A percentile compares a stretch with the other conserved stretches of the same genome.
Conservation (phyloP, 2,329 filamentous ascomycete species). For the Lasiodiplodia theobromae region DNA sequence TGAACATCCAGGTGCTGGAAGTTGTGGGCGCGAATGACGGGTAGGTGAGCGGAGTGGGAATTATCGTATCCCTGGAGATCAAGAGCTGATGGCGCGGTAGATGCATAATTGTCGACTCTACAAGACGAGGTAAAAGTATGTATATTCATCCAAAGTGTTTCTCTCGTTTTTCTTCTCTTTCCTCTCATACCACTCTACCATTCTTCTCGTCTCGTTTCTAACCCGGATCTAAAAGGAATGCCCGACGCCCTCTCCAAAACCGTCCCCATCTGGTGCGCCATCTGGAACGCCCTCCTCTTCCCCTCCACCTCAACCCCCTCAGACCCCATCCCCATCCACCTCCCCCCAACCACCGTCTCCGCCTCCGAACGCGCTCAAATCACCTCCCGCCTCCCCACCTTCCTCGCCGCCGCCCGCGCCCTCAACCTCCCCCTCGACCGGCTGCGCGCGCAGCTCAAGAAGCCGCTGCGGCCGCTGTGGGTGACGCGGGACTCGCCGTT, state of each 20-base stretch:
- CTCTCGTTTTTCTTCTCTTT: neutral
- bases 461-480: slow-evolving; percentile 82
- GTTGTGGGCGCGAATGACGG: slow-evolving; percentile 72
- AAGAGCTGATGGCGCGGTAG: slow-evolving; percentile 45
- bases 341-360: slow-evolving; percentile 75
- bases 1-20: slow-evolving; percentile 83
- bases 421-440: slow-evolving; percentile 67
- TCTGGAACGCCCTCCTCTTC: slow-evolving; percentile 82
- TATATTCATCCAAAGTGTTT: slow-evolving; percentile 26
- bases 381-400: slow-evolving; percentile 64
- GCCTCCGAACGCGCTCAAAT: slow-evolving; percentile 83
- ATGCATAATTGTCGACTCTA: slow-evolving; percentile 90
- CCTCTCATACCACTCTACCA: neutral
- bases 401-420: slow-evolving; percentile 56
- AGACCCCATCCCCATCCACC: slow-evolving; percentile 62
- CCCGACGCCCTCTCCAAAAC: slow-evolving; percentile 95
- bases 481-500: slow-evolving; percentile 71
- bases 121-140: slow-evolving; percentile 83
- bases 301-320: slow-evolving; percentile 57
- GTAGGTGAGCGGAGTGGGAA: slow-evolving; percentile 50
- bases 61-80: too few relatives aligned
- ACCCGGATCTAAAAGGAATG: slow-evolving; percentile 65
- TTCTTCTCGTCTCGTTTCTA: neutral
- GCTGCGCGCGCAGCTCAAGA: slow-evolving; percentile 65
- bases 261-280: slow-evolving; percentile 89